phyloP scores from a whole-genome alignment of 139 green algal species.

The Asterochloris sp. region DNA sequence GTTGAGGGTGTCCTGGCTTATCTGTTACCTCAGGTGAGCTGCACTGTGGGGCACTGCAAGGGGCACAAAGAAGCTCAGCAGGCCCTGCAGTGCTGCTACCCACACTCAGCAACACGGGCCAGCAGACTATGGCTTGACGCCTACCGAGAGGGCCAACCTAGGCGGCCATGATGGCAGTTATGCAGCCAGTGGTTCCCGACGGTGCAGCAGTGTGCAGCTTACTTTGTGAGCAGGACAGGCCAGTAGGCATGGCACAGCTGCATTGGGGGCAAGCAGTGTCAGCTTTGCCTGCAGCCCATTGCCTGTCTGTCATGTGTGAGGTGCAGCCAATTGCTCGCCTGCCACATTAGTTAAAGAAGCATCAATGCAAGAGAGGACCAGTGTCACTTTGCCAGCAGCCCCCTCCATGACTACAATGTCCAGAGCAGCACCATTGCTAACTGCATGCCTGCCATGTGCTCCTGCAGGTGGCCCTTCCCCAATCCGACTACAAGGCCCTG shows the following conservation, averaged over 20 bases:
- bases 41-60: neutral
- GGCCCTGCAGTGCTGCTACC: neutral
- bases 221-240: too few species aligned
- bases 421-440: neutral
- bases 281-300: too few species aligned
- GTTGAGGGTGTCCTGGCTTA: neutral
- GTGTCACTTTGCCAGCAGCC: too few species aligned
- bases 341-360: too few species aligned
- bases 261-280: too few species aligned
- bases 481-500: slow-evolving; percentile 14
- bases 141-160: neutral
- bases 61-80: neutral
- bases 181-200: neutral
- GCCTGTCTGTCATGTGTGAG: too few species aligned
- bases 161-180: neutral
- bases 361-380: too few species aligned
- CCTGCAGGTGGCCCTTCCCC: slow-evolving; percentile 1
- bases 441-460: neutral
- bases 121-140: neutral
- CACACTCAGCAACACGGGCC: neutral
- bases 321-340: too few species aligned
- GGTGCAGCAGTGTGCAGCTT: too few species aligned
- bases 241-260: too few species aligned
- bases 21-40: neutral
- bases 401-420: too few species aligned